A percentile compares a stretch with the other conserved stretches of the same genome.
Conservation (phyloP, 176 grass and related monocot species). For the Leersia perrieri region DNA sequence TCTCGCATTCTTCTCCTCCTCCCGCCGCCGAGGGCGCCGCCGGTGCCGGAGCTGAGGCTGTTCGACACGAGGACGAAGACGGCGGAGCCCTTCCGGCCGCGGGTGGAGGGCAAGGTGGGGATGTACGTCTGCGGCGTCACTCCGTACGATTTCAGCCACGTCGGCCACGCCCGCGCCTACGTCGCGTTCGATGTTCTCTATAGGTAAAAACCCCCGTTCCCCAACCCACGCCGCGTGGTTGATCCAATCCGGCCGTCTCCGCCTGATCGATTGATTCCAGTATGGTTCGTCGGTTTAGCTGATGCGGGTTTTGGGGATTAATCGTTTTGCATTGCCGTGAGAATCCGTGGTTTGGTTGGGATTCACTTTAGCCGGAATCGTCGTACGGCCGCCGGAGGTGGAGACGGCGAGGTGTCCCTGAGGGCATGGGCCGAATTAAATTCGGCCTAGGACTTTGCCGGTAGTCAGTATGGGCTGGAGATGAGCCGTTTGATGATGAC, state of each 20-base stretch:
- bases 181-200: constrained; percentile 77
- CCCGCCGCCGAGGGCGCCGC: neutral
- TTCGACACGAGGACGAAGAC: constrained; percentile 72
- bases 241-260: no score
- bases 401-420: neutral
- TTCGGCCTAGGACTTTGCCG: no score
- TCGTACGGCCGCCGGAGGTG: neutral
- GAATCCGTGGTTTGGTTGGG: neutral
- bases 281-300: no score
- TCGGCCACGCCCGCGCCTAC: constrained; percentile 81
- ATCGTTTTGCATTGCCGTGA: neutral
- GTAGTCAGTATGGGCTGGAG: no score
- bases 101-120: constrained; percentile 60
- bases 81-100: constrained; percentile 68
- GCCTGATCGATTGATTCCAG: no score
- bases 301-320: no score
- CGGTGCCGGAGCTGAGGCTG: constrained; percentile 38
- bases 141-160: constrained; percentile 78
- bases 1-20: neutral
- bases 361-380: no score
- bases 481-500: no score
- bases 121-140: constrained; percentile 90
- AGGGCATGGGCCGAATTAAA: no score
- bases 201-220: constrained; percentile 20
- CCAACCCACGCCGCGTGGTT: neutral